These are phyloP conservation scores for Dinochytrium kinnereticum DNA, from an alignment of 371 early-diverging fungal genomes.

Conservation along the genomic window DNA sequence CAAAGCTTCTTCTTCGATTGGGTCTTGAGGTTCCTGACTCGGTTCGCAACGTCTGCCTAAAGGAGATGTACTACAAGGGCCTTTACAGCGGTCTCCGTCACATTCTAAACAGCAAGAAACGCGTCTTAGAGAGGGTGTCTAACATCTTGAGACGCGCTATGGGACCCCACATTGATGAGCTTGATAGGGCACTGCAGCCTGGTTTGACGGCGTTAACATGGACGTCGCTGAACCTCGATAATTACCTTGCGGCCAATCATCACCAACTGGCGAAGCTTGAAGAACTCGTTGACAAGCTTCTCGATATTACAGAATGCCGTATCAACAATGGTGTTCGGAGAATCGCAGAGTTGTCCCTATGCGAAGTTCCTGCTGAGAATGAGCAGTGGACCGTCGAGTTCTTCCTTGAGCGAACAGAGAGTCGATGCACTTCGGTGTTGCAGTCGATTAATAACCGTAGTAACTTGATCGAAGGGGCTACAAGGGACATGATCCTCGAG, in stretches of 20 bases:
- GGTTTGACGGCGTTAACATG: conserved; percentile 64
- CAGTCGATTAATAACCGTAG: conserved; percentile 57
- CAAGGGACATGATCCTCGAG: conserved; percentile 59
- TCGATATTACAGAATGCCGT: conserved; percentile 63
- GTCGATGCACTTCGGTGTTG: conserved; percentile 52
- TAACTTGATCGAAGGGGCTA: conserved; percentile 61
- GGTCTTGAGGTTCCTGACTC: conserved; percentile 60
- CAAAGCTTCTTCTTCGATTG: conserved; percentile 55
- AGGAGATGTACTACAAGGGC: conserved; percentile 61
- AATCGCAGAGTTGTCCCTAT: conserved; percentile 58
- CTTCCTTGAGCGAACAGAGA: conserved; percentile 62
- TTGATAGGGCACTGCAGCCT: conserved; percentile 60
- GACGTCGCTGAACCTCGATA: conserved; percentile 63
- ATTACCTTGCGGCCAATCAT: conserved; percentile 51
- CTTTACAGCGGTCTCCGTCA: conserved; percentile 49
- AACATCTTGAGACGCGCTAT: conserved; percentile 54
- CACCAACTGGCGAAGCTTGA: conserved; percentile 56
- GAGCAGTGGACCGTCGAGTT: conserved; percentile 67
- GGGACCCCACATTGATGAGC: conserved; percentile 61
- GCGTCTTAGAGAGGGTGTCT: conserved; percentile 52
- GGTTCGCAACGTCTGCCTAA: conserved; percentile 53
- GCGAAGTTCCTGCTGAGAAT: conserved; percentile 57
- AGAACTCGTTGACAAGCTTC: conserved; percentile 61
- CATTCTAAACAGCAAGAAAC: conserved; percentile 53
- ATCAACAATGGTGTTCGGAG: conserved; percentile 54